These are phyloP conservation scores for Orbilia oligospora DNA, from an alignment of 2,329 filamentous ascomycete genomes.

Conservation along the genomic window DNA sequence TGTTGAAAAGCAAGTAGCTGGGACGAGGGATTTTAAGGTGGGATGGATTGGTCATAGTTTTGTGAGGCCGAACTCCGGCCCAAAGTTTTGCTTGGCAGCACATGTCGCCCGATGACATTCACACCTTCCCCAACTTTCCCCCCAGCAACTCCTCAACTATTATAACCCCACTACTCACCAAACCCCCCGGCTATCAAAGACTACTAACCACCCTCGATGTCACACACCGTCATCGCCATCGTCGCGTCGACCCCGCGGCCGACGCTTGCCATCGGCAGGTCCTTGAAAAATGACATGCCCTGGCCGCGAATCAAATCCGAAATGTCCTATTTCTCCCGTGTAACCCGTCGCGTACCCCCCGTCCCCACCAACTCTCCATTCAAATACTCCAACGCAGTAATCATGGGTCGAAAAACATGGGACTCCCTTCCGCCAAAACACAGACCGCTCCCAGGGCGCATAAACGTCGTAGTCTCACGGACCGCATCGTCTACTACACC, in stretches of 20 bases:
- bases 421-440: constrained; percentile 85
- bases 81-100: constrained; percentile 15
- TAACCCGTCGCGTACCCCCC: constrained; percentile 77
- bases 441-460: constrained; percentile 81
- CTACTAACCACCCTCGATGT: constrained; percentile 2
- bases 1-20: constrained; percentile 4
- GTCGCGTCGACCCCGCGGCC: constrained; percentile 85
- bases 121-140: constrained; percentile 3
- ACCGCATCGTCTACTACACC: neutral
- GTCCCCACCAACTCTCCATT: constrained; percentile 61
- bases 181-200: neutral
- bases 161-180: neutral
- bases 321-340: constrained; percentile 94
- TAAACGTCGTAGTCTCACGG: constrained; percentile 85
- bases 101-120: constrained; percentile 10
- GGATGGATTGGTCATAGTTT: constrained; percentile 17
- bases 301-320: constrained; percentile 92
- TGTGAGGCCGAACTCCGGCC: constrained; percentile 37
- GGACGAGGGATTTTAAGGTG: constrained; percentile 17
- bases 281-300: constrained; percentile 79
- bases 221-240: constrained; percentile 83
- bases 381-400: constrained; percentile 78
- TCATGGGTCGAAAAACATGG: constrained; percentile 99
- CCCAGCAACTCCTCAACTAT: constrained; percentile 31
- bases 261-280: constrained; percentile 84